Base-by-base conservation (phyloP, 106 monocot species). In the Acorus gramineus region DNA sequence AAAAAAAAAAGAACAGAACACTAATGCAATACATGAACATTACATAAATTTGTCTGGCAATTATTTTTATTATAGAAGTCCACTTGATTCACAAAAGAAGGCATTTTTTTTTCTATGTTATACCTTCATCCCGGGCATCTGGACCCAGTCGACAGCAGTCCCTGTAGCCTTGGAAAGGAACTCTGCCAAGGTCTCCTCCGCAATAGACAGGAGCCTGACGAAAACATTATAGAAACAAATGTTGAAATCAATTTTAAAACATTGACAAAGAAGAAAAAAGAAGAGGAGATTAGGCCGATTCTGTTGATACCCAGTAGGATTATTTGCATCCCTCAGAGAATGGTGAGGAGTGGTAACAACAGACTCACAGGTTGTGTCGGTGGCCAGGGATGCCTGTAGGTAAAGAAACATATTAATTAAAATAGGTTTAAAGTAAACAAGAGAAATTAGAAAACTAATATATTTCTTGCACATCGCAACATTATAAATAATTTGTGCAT, bases 121-220 rank as follows among this genome's bases (percentile, higher is more conserved):
- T 28, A 95, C 95, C 95, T 96, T 96, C 96, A 96, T 96, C 83
- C 96, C 96, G 57, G 87, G 91, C 83, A 96, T 79, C 75, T 85
- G 96, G 76, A 96, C 96, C 96, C 96, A 96, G 74, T 96, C 91
- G 53, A 96, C 77, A 76, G 96, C 84, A 82, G 96, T 96, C 74
- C 96, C 96, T 63, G 91, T 96, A 74, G 96, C 96, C 87, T 96
- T 96, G 52, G 96, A 91, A 59, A 96, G 81, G 81, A 91, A 96
- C 96, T 91, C 91, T 74, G 87, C 69, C 78, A 96, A 71, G 59
- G 87, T 87, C 79, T 96, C 91, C 72, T 96, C 87, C 4, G 96
- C 90, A 77, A 96, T 79, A 11, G 87, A 79, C 45, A 85, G 68
- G 66, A 96, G 91, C 75, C 96, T 95, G 71, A 14, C 8, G 2